A percentile compares a stretch with the other conserved stretches of the same genome.
phyloP scores from a whole-genome alignment of 257 asterid genomes.

The Nicotiana benthamiana region DNA sequence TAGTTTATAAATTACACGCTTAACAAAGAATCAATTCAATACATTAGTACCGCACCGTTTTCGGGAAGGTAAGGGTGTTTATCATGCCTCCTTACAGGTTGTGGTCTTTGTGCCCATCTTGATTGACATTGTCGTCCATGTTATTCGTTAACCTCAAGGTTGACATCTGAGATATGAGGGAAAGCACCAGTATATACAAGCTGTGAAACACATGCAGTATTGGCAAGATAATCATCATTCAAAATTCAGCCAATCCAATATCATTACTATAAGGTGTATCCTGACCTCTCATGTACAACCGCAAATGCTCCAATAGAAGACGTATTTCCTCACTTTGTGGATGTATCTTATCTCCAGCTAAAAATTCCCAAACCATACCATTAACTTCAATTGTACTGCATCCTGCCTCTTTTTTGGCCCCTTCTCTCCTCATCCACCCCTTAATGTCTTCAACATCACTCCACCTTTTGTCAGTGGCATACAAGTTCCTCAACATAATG shows the following conservation, averaged over 20 bases:
- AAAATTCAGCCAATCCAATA: slow-evolving; percentile 22
- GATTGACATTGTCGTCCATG: neutral
- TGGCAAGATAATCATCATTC: neutral
- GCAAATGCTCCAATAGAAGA: slow-evolving; percentile 40
- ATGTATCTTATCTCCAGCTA: slow-evolving; percentile 52
- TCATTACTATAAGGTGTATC: slow-evolving; percentile 18
- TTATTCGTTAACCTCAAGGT: neutral
- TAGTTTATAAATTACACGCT: neutral
- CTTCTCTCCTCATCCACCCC: slow-evolving; percentile 50
- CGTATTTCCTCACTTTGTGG: slow-evolving; percentile 38
- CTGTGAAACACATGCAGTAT: neutral
- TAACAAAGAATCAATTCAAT: neutral
- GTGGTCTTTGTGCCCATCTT: neutral
- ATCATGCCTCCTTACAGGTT: neutral
- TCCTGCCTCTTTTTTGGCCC: slow-evolving; percentile 83
- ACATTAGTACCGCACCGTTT: neutral
- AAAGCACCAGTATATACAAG: neutral
- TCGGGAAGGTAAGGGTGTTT: neutral
- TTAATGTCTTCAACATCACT: slow-evolving; percentile 64
- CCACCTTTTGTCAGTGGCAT: slow-evolving; percentile 89
- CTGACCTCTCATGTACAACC: slow-evolving; percentile 48
- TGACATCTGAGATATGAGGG: neutral
- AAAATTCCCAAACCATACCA: slow-evolving; percentile 52
- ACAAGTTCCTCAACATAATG: slow-evolving; percentile 74
- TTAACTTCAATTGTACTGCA: slow-evolving; percentile 67